Conservation (phyloP, 2,329 filamentous ascomycete species). For the Fusarium equiseti region DNA sequence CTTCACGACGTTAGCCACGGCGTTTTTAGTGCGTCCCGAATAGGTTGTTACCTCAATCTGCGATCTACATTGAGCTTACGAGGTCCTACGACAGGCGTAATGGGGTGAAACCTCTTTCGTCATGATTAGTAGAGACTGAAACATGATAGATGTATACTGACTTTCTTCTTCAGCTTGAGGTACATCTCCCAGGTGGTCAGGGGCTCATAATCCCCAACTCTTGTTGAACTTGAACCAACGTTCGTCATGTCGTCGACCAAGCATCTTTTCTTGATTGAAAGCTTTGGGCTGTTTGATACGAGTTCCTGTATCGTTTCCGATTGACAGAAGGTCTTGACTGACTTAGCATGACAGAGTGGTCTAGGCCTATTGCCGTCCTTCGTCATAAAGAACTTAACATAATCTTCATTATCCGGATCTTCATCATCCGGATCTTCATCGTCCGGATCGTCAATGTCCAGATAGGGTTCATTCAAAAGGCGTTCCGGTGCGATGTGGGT, state of each 20-base stretch:
- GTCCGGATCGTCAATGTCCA: too few relatives aligned
- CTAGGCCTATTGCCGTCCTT: background rate
- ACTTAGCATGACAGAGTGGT: background rate
- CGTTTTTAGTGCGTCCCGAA: accelerated
- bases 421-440: too few relatives aligned
- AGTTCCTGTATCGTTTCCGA: background rate
- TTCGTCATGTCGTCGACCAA: background rate
- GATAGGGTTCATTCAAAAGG: background rate
- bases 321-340: background rate
- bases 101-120: background rate
- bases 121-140: too few relatives aligned
- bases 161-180: background rate
- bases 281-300: accelerated
- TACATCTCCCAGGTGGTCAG: background rate
- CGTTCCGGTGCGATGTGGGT: too few relatives aligned
- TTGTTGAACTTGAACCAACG: accelerated
- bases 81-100: accelerated
- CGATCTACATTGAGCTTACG: background rate
- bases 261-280: accelerated
- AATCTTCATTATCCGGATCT: accelerated
- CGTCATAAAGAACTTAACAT: background rate
- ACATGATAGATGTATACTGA: too few relatives aligned
- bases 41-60: background rate
- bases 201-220: background rate
- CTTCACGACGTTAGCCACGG: accelerated